Base-by-base conservation (phyloP, 352 stramenopile genomes). In the Phytophthora melonis region DNA sequence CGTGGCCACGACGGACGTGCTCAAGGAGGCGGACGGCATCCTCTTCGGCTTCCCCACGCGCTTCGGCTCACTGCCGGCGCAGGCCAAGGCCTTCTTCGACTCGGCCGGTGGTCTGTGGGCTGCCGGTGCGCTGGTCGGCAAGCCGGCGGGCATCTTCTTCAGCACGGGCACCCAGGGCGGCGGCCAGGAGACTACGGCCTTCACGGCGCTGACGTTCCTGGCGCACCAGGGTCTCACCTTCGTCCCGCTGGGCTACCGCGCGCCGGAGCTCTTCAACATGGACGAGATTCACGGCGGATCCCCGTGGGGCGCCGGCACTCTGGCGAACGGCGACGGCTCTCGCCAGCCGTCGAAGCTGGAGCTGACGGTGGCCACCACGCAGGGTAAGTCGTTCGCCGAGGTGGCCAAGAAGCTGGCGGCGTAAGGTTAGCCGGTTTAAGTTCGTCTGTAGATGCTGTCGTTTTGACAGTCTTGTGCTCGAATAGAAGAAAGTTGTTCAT, bases 341-440 rank as follows among this genome's bases (percentile, higher is more conserved):
- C 70, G 92, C 68, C 80, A 89, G 80, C 84, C 89, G 10, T 88
- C 86, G 18, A 85, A 96, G 63, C 65, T 95, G n/a, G 93, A 98
- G 75, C 72, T 89, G 66, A 78, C 81, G 25, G 68, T 96, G n/a
- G 87, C 84, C 58, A 86, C 85, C 41, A 50, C 41, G 5, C 41
- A 50, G 41, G 41, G 41, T 16, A 50, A 50, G 41, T 50, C 41
- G 16, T 50, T 50, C 41, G 41, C 41, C 16, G 41, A 50, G 14
- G 6, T 50, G 4, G 14, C 41, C 16, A 50, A 50, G 41, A 50
- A 50, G 18, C 41, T 50, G 41, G 14, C 41, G 1, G 41, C 41
- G 5, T 50, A 50, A 50, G 36, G 1, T 30, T 30, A 5, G 25
- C 25, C 25, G 5, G 25, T 30, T 34, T 10, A 34, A 34, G 30